Evolutionary conservation across 2,329 filamentous ascomycete species (phyloP), one percentile per base, ranked within the genome.

Genomic region (Fusarium denticulatum): DNA sequence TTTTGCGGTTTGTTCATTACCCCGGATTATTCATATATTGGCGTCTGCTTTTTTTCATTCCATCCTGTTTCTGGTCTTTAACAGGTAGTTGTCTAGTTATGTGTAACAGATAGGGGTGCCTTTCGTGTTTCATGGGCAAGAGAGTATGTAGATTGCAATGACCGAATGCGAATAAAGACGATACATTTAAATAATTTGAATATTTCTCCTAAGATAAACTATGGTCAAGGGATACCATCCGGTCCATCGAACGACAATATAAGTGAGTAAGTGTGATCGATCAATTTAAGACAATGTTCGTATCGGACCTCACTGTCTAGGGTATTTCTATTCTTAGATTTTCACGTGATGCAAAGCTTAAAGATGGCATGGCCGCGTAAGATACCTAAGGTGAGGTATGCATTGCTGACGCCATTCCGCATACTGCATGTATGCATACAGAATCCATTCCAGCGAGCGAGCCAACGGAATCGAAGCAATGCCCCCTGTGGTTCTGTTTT

Each of bases 391-490:
- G 18, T 14, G 18, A 46, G 43, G 45, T 63, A 71, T 60, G 70
- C 70, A 67, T 57, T 65, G 64, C 57, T 49, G 49, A 58, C 69
- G 69, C 69, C 69, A 72, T 65, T 56, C 24, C 22, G 30, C 43
- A 69, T 60, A 37, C 24, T 34, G 28, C 8, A 14, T 46, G 24
- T 28, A 46, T 42, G 22, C 26, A 18, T 28, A 32, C 22, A 26
- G 40, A 53, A 49, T 64, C 39, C 28, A 30, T 39, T 62, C 30
- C 45, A 22, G 46, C 42, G 47, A 61, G 34, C 49, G 53, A 61
- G 34, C 49, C 49, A 60, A 68, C 63, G 34, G 56, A 43, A 45
- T 56, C 32, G 46, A 15, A 58, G 40, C 30, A 64, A 36, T 59
- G 18, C 45, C n/a, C 46, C 46, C 22, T 32, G 37, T 45, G 56